These are phyloP conservation scores for Cyclotella atomus DNA, from an alignment of 108 stramenopile genomes.

Conservation along the genomic window DNA sequence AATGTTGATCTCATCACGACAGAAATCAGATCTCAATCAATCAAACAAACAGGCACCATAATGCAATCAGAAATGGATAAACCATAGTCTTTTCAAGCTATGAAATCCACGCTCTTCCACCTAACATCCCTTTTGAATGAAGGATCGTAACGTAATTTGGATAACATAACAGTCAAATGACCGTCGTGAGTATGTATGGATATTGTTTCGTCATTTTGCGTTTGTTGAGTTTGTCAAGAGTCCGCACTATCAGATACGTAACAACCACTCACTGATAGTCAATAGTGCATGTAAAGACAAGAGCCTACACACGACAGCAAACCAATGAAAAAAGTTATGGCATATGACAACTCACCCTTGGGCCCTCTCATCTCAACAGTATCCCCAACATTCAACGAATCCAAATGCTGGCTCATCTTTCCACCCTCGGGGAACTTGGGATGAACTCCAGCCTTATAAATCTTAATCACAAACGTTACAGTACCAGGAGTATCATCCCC, in stretches of 20 bases:
- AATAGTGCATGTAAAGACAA: background rate
- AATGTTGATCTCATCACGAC: background rate
- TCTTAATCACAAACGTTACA: slow-evolving; percentile 93
- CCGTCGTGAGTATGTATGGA: slow-evolving; percentile 48
- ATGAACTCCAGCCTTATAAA: slow-evolving; percentile 89
- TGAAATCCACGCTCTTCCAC: slow-evolving; percentile 1
- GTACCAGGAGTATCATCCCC: slow-evolving; percentile 82
- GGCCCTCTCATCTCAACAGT: slow-evolving; percentile 86
- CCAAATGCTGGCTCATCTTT: slow-evolving; percentile 96
- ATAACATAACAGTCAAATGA: slow-evolving; percentile 28
- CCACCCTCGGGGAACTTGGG: slow-evolving; percentile 97
- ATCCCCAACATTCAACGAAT: slow-evolving; percentile 90
- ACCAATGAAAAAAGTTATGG: background rate
- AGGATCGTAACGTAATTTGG: slow-evolving; percentile 7
- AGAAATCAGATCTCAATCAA: background rate
- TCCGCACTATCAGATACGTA: background rate
- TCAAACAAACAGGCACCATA: background rate
- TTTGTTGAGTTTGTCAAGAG: background rate
- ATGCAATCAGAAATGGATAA: slow-evolving; percentile 24
- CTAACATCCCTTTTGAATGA: slow-evolving; percentile 20
- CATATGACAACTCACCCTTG: slow-evolving; percentile 52
- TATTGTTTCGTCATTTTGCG: slow-evolving; percentile 24
- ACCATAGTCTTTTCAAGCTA: slow-evolving; percentile 34
- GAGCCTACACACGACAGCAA: background rate
- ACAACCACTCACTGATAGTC: background rate